These are phyloP conservation scores for Thraustochytrium sp. DNA, from an alignment of 352 stramenopile genomes.

Conservation along the genomic window DNA sequence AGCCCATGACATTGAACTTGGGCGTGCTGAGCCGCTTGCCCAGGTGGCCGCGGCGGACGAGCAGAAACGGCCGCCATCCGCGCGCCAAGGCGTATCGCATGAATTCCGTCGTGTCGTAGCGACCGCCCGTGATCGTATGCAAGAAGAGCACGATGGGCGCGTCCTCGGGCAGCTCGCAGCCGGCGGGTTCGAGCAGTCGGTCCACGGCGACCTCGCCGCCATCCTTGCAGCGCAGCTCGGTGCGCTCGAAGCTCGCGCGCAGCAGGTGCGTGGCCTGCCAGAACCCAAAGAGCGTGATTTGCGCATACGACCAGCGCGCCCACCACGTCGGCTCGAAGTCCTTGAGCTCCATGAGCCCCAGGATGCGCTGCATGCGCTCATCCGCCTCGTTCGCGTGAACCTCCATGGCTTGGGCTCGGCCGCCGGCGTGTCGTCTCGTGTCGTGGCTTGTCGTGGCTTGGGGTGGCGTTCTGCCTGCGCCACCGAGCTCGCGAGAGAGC, in stretches of 20 bases:
- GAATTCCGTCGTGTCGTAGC: slow-evolving; percentile 12
- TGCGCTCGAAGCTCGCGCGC: not conserved
- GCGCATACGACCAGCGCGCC: not conserved
- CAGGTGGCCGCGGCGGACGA: not conserved
- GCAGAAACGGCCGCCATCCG: not conserved
- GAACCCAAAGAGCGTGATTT: not conserved
- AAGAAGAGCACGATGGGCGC: slow-evolving; percentile 14
- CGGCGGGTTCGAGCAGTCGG: not conserved
- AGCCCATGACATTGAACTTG: slow-evolving; percentile 21
- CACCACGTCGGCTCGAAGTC: not conserved
- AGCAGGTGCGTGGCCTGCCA: not conserved
- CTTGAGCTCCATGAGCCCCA: too few relatives aligned
- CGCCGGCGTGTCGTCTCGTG: too few relatives aligned
- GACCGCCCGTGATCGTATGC: slow-evolving; percentile 25
- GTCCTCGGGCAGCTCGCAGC: slow-evolving; percentile 8
- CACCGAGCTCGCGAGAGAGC: too few relatives aligned
- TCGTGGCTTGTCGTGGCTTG: too few relatives aligned
- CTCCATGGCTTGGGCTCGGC: too few relatives aligned
- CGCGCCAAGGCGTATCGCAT: not conserved
- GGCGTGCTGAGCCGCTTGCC: not conserved
- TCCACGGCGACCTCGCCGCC: slow-evolving; percentile 19
- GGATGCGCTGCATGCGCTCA: too few relatives aligned
- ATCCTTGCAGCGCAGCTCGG: not conserved
- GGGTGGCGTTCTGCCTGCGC: too few relatives aligned
- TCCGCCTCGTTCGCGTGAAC: too few relatives aligned